Percentiles rank a stretch among this genome's conserved stretches.
Evolutionary conservation across 306 rosid genomes (phyloP).

Genomic region (Trifolium fragiferum): DNA sequence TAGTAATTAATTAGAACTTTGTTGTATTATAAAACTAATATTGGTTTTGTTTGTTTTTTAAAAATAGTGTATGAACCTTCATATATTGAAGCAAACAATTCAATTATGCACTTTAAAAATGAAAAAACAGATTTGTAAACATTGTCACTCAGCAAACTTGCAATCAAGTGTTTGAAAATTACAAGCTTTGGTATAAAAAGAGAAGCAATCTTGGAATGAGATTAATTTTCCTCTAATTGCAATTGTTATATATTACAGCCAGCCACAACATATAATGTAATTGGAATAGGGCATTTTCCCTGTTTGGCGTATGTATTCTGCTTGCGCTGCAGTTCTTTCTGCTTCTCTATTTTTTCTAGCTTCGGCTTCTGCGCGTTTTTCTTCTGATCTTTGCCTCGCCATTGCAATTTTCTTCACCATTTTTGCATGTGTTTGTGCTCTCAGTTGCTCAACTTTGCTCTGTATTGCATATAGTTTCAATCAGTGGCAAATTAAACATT

Average conservation of each 20-base stretch:
- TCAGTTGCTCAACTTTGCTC: conserved; percentile 88
- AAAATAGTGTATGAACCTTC: background rate
- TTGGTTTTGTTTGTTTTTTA: background rate
- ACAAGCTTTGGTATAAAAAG: conserved; percentile 41
- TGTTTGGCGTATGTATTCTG: conserved; percentile 79
- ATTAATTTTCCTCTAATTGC: conserved; percentile 18
- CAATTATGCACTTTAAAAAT: background rate
- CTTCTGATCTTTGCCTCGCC: conserved; percentile 89
- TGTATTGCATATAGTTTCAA: conserved; percentile 36
- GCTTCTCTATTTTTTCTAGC: conserved; percentile 68
- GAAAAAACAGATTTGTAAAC: conserved; percentile 23
- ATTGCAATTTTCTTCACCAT: conserved; percentile 79
- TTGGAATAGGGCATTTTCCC: conserved; percentile 69
- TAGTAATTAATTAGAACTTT: background rate
- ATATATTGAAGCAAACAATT: conserved; percentile 31
- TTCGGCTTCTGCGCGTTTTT: conserved; percentile 77
- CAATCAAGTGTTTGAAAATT: conserved; percentile 35
- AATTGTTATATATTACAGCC: conserved; percentile 49
- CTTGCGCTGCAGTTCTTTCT: conserved; percentile 75
- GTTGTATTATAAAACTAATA: background rate
- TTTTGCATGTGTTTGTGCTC: conserved; percentile 82
- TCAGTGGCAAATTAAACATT: conserved; percentile 7
- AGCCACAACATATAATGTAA: conserved; percentile 72
- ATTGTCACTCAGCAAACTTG: conserved; percentile 42
- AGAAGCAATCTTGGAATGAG: conserved; percentile 23